Conservation (phyloP, 2,329 filamentous ascomycete genomes). For the Arachnomyces sp. region DNA sequence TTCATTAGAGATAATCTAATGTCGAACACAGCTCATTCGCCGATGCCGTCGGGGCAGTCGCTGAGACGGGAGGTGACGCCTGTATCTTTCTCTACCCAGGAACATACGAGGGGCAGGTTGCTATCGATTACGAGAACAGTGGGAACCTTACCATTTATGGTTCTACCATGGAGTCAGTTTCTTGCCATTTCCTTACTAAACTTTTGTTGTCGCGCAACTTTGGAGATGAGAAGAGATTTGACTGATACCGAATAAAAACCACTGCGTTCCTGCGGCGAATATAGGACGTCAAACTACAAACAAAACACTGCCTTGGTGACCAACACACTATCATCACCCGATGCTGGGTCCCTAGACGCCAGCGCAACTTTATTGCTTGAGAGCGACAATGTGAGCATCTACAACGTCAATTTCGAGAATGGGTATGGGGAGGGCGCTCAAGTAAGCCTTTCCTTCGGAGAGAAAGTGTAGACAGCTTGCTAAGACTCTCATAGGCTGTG, state of each 20-base stretch:
- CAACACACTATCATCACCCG: slow-evolving; percentile 22
- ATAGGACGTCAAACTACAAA: slow-evolving; percentile 18
- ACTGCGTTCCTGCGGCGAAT: too few relatives aligned
- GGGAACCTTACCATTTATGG: slow-evolving; percentile 26
- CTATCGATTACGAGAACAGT: slow-evolving; percentile 16
- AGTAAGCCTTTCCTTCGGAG: slow-evolving; percentile 22
- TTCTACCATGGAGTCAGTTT: slow-evolving; percentile 17
- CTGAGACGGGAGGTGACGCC: slow-evolving; percentile 15
- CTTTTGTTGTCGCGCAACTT: too few relatives aligned
- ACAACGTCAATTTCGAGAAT: slow-evolving; percentile 31
- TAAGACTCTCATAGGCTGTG: slow-evolving; percentile 1
- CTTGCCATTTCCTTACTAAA: too few relatives aligned
- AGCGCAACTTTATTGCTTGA: slow-evolving; percentile 26
- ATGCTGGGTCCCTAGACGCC: slow-evolving; percentile 22
- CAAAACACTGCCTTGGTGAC: slow-evolving; percentile 26
- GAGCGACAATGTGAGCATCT: slow-evolving; percentile 23
- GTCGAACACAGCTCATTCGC: slow-evolving; percentile 7
- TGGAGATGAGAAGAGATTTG: too few relatives aligned
- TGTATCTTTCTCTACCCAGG: slow-evolving; percentile 28
- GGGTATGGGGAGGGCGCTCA: slow-evolving; percentile 26
- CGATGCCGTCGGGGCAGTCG: slow-evolving; percentile 20
- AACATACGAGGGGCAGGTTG: slow-evolving; percentile 26
- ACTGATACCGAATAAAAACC: too few relatives aligned
- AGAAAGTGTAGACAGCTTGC: not conserved
- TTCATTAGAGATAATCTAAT: not conserved